Evolutionary conservation across 176 grass and related monocot species (phyloP), one percentile per base, ranked within the genome.

Genomic region (Poa pratensis): DNA sequence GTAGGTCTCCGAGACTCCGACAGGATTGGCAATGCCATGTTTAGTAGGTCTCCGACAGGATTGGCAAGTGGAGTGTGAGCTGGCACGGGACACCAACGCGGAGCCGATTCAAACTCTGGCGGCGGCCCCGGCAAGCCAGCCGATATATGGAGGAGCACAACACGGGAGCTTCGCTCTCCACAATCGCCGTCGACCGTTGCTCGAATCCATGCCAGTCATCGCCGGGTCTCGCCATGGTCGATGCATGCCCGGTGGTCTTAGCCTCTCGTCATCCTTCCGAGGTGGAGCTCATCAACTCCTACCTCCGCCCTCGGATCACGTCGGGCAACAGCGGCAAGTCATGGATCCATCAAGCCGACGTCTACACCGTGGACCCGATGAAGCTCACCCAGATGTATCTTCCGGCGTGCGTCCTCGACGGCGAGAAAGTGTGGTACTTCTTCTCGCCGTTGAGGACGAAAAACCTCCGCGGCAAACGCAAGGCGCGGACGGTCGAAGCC

Each of bases 311-410:
- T 18, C 11, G 65, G 49, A 32, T 35, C 61, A 50, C 17, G 43
- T 22, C 62, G 9, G 63, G 19, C 32, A 9, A 52, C 7, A 27
- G 71, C 72, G 18, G 19, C n/a, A 37, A 6, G 43, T 15, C 63
- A 45, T 35, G 26, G 30, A 70, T 82, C 65, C 49, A 82, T 51
- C 16, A 70, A 20, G 49, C 30, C 80, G 63, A 69, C 46, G 79
- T 81, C 17, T 81, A 81, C 30, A 53, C 46, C 79, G 63, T 3
- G 20, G 20, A 82, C 15, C 80, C 65, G 18, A 17, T n/a, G 14
- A 0, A 4, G 13, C 79, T 81, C 80, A 82, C 80, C 2, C 0
- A 0, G 4, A 26, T 0, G 28, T 81, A 39, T 9, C 46, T 12
- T 13, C 12, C 46, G 20, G 48, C 46, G 13, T 6, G 3, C 5